Base-by-base conservation (phyloP, 495 filamentous ascomycete genomes). In the Penicillium malachiteum region DNA sequence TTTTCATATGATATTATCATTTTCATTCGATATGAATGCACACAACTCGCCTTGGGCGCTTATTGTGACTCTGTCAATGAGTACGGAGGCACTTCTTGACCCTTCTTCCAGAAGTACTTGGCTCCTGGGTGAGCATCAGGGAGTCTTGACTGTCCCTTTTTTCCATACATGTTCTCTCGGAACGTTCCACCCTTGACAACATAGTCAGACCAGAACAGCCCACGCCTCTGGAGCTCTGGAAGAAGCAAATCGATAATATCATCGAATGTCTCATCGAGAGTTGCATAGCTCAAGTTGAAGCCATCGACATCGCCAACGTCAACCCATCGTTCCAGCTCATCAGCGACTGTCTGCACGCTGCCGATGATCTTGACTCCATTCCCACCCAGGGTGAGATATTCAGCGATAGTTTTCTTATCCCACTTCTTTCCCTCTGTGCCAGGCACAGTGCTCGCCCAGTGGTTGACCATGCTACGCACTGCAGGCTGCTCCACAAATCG, bases 321-420 rank as follows among this genome's bases (percentile, higher is more conserved):
- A 9, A 84, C 71, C 85, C 84, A 87, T 16, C 73, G 72, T 69
- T 85, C 81, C 69, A 88, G 55, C 55, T 83, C 78, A 64, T 87
- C 81, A 0, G 84, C 83, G 16, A 88, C 81, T 3, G 77, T 80
- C 64, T 75, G 57, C 5, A 80, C 72, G 17, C 79, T 84, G 0
- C 84, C 84, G 12, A 86, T 75, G 5, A 75, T 69, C n/a, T 81
- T 79, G 1, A 78, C 73, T 1, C 81, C 83, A 50, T 73, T 71
- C 1, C 84, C 84, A 0, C 86, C 85, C 8, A 87, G 66, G 40
- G 72, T 78, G 50, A 89, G 60, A 58, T 85, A 82, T 63, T 87
- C 77, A 0, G 81, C 84, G 21, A 89, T 77, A 0, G 80, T 81
- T 43, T 73, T 71, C 72, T 84, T 85, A 9, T 82, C 85, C 85